Conservation (phyloP, 1,284 basidiomycete species). For the Fistulina hepatica region DNA sequence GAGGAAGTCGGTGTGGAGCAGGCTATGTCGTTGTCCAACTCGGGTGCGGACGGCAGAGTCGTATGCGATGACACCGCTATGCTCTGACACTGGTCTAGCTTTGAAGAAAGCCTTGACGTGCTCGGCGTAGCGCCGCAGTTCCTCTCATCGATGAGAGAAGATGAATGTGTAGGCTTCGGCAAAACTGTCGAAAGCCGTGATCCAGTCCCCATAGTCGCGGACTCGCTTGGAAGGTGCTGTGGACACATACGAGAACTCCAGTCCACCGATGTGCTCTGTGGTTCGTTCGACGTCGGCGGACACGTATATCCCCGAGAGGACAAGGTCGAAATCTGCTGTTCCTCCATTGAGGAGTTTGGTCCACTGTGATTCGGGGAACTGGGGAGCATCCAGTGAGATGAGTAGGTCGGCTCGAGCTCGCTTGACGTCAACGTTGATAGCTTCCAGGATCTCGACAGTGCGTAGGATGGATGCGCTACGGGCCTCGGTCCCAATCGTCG, state of each 20-base stretch:
- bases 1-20: constrained; percentile 7
- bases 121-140: constrained; percentile 5
- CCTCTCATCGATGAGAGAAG: constrained; percentile 9
- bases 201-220: constrained; percentile 7
- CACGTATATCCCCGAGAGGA: constrained; percentile 14
- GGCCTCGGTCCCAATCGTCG: too few species aligned
- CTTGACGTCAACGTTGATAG: neutral
- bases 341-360: constrained; percentile 12
- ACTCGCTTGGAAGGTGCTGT: constrained; percentile 6
- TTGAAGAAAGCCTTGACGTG: constrained; percentile 9
- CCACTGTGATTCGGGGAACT: constrained; percentile 17
- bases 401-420: neutral
- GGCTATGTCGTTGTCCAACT: constrained; percentile 7
- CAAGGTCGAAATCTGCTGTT: constrained; percentile 13
- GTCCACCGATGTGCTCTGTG: constrained; percentile 1
- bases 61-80: constrained; percentile 11
- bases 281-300: constrained; percentile 9
- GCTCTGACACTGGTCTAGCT: constrained; percentile 11
- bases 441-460: neutral
- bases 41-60: constrained; percentile 10
- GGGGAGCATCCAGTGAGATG: constrained; percentile 10
- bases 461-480: too few species aligned
- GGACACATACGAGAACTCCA: constrained; percentile 7
- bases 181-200: constrained; percentile 7
- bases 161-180: constrained; percentile 5